phyloP scores from a whole-genome alignment of 2,329 filamentous ascomycete species.

The Colletotrichum costaricense region DNA sequence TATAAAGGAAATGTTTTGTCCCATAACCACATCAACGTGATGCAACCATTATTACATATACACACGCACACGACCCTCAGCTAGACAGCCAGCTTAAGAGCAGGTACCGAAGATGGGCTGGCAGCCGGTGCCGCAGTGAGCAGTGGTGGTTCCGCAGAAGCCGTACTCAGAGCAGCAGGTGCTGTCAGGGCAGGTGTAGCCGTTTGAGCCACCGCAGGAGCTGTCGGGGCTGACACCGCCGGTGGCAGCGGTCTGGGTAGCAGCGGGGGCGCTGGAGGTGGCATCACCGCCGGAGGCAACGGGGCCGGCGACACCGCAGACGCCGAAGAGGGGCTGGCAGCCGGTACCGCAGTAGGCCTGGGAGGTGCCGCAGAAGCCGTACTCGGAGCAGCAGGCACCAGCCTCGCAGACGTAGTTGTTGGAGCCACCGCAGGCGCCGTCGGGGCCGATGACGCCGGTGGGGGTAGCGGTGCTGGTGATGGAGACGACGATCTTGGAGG shows the following conservation, averaged over 20 bases:
- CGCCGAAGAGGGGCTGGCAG: conserved; percentile 37
- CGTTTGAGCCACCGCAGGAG: conserved; percentile 28
- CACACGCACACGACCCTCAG: not conserved
- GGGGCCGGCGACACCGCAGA: conserved; percentile 32
- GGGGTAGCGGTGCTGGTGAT: conserved; percentile 36
- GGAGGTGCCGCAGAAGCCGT: conserved; percentile 38
- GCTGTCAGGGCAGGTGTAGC: conserved; percentile 13
- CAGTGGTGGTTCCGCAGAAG: conserved; percentile 37
- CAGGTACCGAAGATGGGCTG: conserved; percentile 33
- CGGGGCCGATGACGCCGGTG: conserved; percentile 33
- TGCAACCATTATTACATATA: not conserved
- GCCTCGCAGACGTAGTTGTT: conserved; percentile 32
- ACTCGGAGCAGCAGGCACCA: conserved; percentile 37
- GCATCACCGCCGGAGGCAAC: conserved; percentile 10
- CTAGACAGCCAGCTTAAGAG: not conserved
- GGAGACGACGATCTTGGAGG: conserved; percentile 22
- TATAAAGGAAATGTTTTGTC: not conserved
- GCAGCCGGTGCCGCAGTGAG: conserved; percentile 37
- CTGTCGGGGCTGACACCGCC: conserved; percentile 30
- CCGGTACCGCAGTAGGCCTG: conserved; percentile 36
- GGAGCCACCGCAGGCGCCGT: conserved; percentile 32
- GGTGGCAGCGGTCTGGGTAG: conserved; percentile 10
- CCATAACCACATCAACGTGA: not conserved
- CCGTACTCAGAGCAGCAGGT: conserved; percentile 39
- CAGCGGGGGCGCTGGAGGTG: conserved; percentile 20